Percentiles rank a stretch among this genome's conserved stretches.
These are phyloP conservation scores for Stenogyne calaminthoides DNA, from an alignment of 305 asterid genomes.

Conservation along the genomic window DNA sequence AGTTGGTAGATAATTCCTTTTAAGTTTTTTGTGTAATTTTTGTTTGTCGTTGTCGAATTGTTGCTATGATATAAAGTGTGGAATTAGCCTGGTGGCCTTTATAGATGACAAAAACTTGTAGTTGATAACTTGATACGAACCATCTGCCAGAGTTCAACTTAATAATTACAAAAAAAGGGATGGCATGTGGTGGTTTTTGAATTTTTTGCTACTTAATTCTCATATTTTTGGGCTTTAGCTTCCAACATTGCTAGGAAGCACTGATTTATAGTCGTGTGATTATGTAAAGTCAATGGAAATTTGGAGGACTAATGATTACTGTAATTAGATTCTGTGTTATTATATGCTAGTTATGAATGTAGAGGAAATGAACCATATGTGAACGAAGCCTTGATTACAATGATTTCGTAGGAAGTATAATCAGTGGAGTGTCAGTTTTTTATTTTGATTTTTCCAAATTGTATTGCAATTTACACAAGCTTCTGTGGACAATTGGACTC, in stretches of 20 bases:
- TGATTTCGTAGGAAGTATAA: not conserved
- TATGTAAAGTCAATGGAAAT: not conserved
- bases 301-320: not conserved
- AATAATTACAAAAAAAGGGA: not conserved
- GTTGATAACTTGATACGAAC: not conserved
- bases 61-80: too few species aligned
- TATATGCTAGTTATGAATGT: not conserved
- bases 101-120: not conserved
- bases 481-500: not conserved
- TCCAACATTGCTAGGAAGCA: not conserved
- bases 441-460: constrained; percentile 10
- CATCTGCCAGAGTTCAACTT: not conserved
- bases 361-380: not conserved
- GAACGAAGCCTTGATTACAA: not conserved
- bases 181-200: not conserved
- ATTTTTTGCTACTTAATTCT: not conserved
- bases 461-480: not conserved
- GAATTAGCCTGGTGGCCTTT: not conserved
- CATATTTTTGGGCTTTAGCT: not conserved
- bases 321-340: not conserved
- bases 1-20: not conserved
- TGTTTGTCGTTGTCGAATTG: too few species aligned
- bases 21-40: constrained; percentile 4
- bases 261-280: too few species aligned
- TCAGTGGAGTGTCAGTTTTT: not conserved